Conservation (phyloP, 192 early-diverging fungal species). For the Linnemannia elongata region DNA sequence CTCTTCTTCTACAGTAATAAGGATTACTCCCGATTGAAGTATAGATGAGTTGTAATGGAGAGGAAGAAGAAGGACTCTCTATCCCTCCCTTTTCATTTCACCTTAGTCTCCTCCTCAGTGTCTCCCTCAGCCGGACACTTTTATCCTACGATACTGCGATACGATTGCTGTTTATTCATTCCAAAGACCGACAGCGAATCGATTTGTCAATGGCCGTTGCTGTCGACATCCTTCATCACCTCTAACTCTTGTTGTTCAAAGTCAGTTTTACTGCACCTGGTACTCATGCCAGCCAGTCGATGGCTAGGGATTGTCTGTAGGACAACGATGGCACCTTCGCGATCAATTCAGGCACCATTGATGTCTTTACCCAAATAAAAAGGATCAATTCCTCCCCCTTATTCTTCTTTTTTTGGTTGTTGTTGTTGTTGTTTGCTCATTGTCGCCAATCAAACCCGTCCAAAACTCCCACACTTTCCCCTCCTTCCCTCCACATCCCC, state of each 20-base stretch:
- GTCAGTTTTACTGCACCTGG: neutral
- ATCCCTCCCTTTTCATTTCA: neutral
- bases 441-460: slow-evolving; percentile 20
- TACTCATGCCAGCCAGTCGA: neutral
- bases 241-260: neutral
- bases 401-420: neutral
- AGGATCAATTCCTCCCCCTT: neutral
- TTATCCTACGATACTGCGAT: neutral
- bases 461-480: slow-evolving; percentile 1
- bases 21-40: neutral
- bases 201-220: neutral
- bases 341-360: slow-evolving; percentile 13
- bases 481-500: neutral
- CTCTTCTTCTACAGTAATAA: no score
- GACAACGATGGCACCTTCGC: slow-evolving; percentile 17
- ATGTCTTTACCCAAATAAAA: neutral
- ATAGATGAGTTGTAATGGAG: no score
- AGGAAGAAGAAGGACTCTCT: neutral
- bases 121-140: neutral
- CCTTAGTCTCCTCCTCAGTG: neutral
- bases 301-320: neutral
- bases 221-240: neutral
- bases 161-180: neutral
- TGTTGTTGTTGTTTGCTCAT: neutral
- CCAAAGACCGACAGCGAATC: neutral